Conservation (phyloP, 331 rosid genomes). For the Spiraea crenata region DNA sequence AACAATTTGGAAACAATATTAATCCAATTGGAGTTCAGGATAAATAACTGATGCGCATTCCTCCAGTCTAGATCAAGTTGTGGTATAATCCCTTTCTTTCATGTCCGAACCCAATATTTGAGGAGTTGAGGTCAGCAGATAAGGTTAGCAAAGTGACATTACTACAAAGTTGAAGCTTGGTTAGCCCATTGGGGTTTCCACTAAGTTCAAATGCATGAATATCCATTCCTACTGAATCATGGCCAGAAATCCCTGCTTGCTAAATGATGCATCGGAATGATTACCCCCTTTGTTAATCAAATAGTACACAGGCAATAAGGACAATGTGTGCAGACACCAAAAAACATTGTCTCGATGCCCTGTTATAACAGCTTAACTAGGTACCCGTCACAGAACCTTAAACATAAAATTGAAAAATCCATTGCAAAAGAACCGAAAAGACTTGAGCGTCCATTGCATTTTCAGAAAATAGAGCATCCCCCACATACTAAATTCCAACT, state of each 20-base stretch:
- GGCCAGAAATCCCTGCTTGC: neutral
- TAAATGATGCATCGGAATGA: neutral
- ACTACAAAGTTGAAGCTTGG: neutral
- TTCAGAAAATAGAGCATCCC: neutral
- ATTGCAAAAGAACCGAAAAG: neutral
- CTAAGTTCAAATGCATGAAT: neutral
- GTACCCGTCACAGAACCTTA: neutral
- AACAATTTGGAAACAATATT: neutral
- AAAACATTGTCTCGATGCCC: neutral
- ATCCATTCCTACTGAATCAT: neutral
- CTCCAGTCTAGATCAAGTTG: neutral
- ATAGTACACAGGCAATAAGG: neutral
- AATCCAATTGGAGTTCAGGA: neutral
- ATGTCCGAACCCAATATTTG: neutral
- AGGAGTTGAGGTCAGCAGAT: neutral
- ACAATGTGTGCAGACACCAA: neutral
- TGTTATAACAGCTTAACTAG: neutral
- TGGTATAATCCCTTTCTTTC: neutral
- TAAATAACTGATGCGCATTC: neutral
- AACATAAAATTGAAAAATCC: neutral
- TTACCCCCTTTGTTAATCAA: neutral
- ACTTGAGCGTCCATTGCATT: neutral
- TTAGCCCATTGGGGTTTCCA: neutral
- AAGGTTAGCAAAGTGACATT: neutral
- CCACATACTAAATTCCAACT: neutral